Evolutionary conservation across 1,139 yeast species (phyloP), one percentile per base, ranked within the genome.

Genomic region (Taphrina pruni): DNA sequence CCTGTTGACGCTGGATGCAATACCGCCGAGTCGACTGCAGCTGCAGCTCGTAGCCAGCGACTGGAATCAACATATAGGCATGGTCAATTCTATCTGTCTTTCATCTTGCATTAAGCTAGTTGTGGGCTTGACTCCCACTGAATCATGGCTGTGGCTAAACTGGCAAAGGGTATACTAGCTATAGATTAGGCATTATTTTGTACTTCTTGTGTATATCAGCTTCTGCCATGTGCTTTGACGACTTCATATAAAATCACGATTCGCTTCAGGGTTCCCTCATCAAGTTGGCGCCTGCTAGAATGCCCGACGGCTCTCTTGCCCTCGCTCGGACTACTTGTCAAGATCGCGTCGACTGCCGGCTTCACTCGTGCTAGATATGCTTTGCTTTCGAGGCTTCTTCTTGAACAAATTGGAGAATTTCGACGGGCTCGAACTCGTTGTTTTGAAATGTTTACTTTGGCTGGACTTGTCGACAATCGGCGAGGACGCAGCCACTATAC

Each of bases 321-420:
- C 14, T 2, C 43, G 2, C 43, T 11, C 48, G 20, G n/a, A 14
- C 36, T 50, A 58, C 39, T 32, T 45, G 43, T 58, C 62, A 14
- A 58, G 54, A 36, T 58, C 62, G 9, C 62, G 51, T 12, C 62
- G 62, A 9, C 62, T 48, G 1, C 62, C 62, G 1, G 62, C 62
- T 20, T 58, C 62, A 17, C 62, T 58, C 20, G 62, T 58, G 52
- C 62, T 58, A 1, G 62, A 58, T 9, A 58, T 21, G 26, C 62
- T 58, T 14, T 58, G 62, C 21, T 58, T 58, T 9, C 67, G 54
- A 11, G 67, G 60, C 54, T 57, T 54, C 45, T 57, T 56, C 46
- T 64, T 64, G 67, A 64, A 64, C 36, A 64, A 43, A 48, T 55
- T 64, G 48, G 60, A 52, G 32, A 64, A 64, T 38, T 64, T 64